A percentile compares a stretch with the other conserved stretches of the same genome.
Evolutionary conservation across 768 basidiomycete genomes (phyloP).

Genomic region (Mycena galopus): DNA sequence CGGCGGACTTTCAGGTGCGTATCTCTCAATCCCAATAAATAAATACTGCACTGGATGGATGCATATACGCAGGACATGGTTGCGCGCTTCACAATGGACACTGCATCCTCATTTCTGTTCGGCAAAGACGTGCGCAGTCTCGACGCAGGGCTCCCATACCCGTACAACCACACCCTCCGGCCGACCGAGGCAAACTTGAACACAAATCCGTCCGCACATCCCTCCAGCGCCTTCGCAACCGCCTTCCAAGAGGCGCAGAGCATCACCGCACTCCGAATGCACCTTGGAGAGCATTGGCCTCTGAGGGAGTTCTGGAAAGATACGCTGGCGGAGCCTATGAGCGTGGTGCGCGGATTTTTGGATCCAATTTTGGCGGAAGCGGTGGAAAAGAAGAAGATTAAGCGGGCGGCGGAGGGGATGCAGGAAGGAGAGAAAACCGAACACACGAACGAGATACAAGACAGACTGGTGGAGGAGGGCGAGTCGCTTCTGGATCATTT

Average conservation of each 20-base stretch:
- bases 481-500: constrained; percentile 66
- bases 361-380: constrained; percentile 66
- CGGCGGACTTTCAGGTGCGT: constrained; percentile 72
- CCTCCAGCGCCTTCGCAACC: constrained; percentile 51
- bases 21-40: too few species aligned
- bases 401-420: constrained; percentile 38
- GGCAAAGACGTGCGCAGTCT: constrained; percentile 62
- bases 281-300: constrained; percentile 63
- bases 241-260: constrained; percentile 67
- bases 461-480: constrained; percentile 54
- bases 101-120: constrained; percentile 71
- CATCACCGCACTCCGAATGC: constrained; percentile 52
- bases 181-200: too few species aligned
- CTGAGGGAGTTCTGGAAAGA: constrained; percentile 67
- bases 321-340: constrained; percentile 58
- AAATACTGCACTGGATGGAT: too few species aligned
- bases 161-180: constrained; percentile 47
- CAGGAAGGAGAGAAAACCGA: constrained; percentile 30
- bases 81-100: constrained; percentile 70
- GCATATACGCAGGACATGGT: constrained; percentile 56
- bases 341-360: constrained; percentile 63
- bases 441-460: constrained; percentile 43
- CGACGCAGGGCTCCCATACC: constrained; percentile 62
- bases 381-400: constrained; percentile 56
- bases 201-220: not conserved